Evolutionary conservation across 257 asterid genomes (phyloP), one percentile per base, ranked within the genome.

Genomic region (Plantago elongata): DNA sequence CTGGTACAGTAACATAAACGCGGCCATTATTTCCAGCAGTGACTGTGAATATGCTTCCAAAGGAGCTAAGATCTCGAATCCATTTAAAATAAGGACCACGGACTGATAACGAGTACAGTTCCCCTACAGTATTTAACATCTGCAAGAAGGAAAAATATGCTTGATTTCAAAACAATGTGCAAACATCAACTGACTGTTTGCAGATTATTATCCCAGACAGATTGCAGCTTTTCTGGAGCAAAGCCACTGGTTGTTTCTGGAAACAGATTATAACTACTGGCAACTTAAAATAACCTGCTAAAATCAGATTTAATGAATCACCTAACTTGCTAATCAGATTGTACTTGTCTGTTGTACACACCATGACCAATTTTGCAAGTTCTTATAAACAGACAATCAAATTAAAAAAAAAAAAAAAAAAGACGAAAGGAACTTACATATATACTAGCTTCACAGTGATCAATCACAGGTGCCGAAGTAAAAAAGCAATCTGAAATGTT

Each of bases 361-460:
- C n/a, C 40, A 34, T 34, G 7, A 3, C 40, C 40, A 7, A 5
- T 34, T 34, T 34, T 34, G 8, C 8, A 34, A 34, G 40, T 34
- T 34, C 3, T 34, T 5, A 34, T 34, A 34, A 34, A 4, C 40
- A 34, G 5, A 6, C 40, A 56, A 29, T 11, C 40, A 57, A 50
- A 38, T 14, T 59, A 51, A 14, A 65, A 49, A 14, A 12, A 43
- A 38, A 18, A 63, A 51, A 14, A 65, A 49, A 14, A 12, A 43
- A 68, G 9, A 55, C 13, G 5, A 46, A 27, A 0, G 54, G 57
- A 59, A n/a, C 85, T 74, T 75, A 92, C 99, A 54, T 83, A 92
- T 52, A 89, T 72, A 67, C 85, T 85, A 63, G 96, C 91, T 78
- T 93, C 99, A 73, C 99, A 93, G 16, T 93, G 96, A 83, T 89